Conservation (phyloP, 2,329 filamentous ascomycete species). For the Cercospora sojina region DNA sequence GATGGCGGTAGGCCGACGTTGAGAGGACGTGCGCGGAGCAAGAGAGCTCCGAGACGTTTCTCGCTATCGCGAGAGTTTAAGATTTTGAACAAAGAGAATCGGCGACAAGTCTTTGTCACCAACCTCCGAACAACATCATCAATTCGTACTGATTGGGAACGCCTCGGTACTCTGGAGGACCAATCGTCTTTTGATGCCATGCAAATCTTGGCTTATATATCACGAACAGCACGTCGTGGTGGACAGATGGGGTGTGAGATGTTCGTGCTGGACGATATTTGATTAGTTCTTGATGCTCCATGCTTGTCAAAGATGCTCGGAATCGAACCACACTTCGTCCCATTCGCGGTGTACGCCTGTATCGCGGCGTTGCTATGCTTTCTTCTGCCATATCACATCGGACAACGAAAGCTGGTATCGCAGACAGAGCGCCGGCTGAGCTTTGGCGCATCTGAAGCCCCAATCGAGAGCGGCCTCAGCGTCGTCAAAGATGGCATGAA, state of each 20-base stretch:
- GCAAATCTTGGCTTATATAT: neutral
- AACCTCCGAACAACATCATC: neutral
- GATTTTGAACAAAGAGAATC: neutral
- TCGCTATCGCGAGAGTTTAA: neutral
- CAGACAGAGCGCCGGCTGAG: neutral
- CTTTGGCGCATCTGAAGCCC: neutral
- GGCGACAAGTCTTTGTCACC: neutral
- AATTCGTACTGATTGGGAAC: neutral
- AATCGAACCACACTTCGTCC: neutral
- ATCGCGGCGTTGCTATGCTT: neutral
- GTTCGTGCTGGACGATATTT: neutral
- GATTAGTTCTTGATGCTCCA: neutral
- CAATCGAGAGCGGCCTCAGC: conserved; percentile 1
- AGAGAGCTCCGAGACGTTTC: neutral
- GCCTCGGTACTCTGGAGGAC: neutral
- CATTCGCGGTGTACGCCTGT: neutral
- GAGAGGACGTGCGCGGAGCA: neutral
- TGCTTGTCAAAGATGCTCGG: neutral
- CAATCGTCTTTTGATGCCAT: neutral
- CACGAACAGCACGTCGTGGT: neutral
- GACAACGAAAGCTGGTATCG: neutral
- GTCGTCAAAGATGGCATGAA: neutral
- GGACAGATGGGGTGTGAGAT: neutral
- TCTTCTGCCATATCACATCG: neutral
- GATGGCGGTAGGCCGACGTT: neutral